Evolutionary conservation across 2,329 filamentous ascomycete genomes (phyloP), one percentile per base, ranked within the genome.

Genomic region (Verticillium alfalfae): DNA sequence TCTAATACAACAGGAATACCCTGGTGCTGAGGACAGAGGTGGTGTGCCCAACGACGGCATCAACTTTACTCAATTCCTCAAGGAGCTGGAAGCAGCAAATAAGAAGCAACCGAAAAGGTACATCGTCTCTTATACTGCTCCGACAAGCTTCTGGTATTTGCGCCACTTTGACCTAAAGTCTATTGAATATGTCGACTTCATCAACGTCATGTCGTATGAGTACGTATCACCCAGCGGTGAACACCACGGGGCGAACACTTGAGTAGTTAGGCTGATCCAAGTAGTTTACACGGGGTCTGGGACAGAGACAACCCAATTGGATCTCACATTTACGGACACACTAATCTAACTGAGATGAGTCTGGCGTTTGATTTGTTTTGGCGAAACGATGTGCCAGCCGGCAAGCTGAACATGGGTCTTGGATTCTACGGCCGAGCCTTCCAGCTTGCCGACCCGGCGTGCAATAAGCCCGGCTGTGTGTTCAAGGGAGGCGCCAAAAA

Each of bases 321-420:
- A 1, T 54, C 70, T 0, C 69, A 68, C 13, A 67, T 76, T 5
- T 63, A 71, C 15, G 67, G 71, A 0, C 81, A 83, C 62, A 81
- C 79, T 1, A 81, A 83, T 64, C 60, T 82, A 2, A 79, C 79
- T 2, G 79, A 82, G 63, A 81, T 82, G 36, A 65, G 80, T 1
- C n/a, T 64, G 0, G 71, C 69, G 0, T 62, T 82, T 0, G 74
- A 82, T 2, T 75, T 84, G 0, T 66, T 85, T 2, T 84, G 81
- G 80, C 71, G 78, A 8, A 78, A 75, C 59, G 68, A 76, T 39
- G 70, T 85, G 34, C 66, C 72, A 5, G 75, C 81, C 0, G 56
- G 63, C 0, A 76, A 79, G 34, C 70, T 85, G 5, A 70, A 67
- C 3, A 60, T 85, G 8, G 81, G 81, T 1, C 38, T 79, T 2